These are phyloP conservation scores for Oldenlandia corymbosa DNA, from an alignment of 257 asterid species.

Conservation along the genomic window DNA sequence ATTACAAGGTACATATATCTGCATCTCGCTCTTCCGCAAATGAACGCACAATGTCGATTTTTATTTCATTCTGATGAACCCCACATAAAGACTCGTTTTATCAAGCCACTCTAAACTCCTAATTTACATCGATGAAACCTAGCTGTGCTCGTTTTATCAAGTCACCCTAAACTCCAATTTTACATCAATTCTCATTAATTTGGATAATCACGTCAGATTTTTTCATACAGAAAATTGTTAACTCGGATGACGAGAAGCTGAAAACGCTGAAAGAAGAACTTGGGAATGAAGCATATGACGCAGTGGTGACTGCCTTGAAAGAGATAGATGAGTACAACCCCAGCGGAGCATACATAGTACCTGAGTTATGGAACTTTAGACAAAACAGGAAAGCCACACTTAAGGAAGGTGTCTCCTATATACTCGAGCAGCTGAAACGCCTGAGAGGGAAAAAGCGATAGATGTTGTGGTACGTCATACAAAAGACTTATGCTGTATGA, in stretches of 20 bases:
- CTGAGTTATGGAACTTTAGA: slow-evolving; percentile 25
- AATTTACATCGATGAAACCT: not conserved
- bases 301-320: slow-evolving; percentile 20
- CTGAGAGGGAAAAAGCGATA: slow-evolving; percentile 12
- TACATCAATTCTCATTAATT: not conserved
- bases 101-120: not conserved
- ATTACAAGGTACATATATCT: not conserved
- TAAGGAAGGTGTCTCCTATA: slow-evolving; percentile 15
- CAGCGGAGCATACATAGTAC: slow-evolving; percentile 22
- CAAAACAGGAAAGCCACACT: slow-evolving; percentile 18
- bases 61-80: too few species aligned
- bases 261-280: slow-evolving; percentile 15
- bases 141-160: too few species aligned
- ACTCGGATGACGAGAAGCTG: slow-evolving; percentile 26
- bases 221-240: slow-evolving; percentile 17
- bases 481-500: too few species aligned
- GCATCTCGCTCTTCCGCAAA: not conserved
- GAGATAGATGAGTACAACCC: slow-evolving; percentile 31
- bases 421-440: slow-evolving; percentile 9
- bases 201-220: not conserved
- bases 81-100: too few species aligned
- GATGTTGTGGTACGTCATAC: too few species aligned
- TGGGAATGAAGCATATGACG: slow-evolving; percentile 18
- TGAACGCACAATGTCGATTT: not conserved
- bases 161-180: not conserved